Percentiles rank a stretch among this genome's conserved stretches.
Evolutionary conservation across 331 rosid species (phyloP).

Genomic region (Malus hybrid): DNA sequence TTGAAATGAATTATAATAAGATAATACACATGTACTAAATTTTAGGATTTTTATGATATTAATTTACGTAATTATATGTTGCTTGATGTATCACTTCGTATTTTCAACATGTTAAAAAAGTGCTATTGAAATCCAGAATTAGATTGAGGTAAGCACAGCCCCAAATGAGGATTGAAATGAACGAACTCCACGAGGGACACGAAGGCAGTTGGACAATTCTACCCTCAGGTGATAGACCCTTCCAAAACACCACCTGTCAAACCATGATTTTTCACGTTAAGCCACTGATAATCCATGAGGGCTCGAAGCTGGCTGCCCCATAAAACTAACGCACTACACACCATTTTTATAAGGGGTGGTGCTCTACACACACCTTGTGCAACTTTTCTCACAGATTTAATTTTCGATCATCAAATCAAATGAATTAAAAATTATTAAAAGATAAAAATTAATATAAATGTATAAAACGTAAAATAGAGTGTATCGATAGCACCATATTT

Average conservation of each 20-base stretch:
- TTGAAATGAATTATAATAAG: no score
- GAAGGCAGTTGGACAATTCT: slow-evolving; percentile 20
- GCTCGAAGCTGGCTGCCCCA: slow-evolving; percentile 32
- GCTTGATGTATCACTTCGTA: no score
- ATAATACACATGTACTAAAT: no score
- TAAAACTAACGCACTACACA: background rate
- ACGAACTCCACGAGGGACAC: slow-evolving; percentile 42
- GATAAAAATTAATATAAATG: no score
- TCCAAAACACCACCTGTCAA: slow-evolving; percentile 39
- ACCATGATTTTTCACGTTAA: slow-evolving; percentile 60
- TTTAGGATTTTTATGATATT: no score
- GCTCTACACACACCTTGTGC: no score
- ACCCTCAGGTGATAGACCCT: slow-evolving; percentile 14
- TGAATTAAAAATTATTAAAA: no score
- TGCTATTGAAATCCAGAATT: slow-evolving; percentile 25
- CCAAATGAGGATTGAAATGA: slow-evolving; percentile 13
- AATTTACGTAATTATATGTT: no score
- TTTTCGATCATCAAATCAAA: fast-evolving
- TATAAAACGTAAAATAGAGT: no score
- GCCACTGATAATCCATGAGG: slow-evolving; percentile 73
- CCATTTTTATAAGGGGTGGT: background rate
- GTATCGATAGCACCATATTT: background rate
- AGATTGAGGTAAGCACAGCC: slow-evolving; percentile 24
- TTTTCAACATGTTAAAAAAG: no score
- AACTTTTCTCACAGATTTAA: no score